A percentile compares a stretch with the other conserved stretches of the same genome.
Conservation (phyloP, 441 rosid genomes). For the Eruca vesicaria region DNA sequence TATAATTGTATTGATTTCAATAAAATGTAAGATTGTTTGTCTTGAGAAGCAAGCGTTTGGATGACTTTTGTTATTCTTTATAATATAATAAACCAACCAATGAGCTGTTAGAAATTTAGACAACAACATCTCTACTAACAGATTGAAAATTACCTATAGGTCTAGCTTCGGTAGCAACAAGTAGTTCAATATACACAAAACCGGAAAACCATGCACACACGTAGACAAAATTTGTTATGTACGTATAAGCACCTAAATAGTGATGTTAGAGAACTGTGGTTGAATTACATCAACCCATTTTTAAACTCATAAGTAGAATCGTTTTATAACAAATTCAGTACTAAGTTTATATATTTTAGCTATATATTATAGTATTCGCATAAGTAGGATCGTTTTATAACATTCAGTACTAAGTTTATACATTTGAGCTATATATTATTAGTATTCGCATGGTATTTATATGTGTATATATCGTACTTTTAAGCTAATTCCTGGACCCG, state of each 20-base stretch:
- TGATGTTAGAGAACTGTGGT: background rate
- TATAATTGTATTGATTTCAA: background rate
- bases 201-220: slow-evolving; percentile 16
- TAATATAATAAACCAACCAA: background rate
- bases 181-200: background rate
- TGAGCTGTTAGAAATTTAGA: slow-evolving; percentile 16
- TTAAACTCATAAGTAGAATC: background rate
- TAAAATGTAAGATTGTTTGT: slow-evolving; percentile 19
- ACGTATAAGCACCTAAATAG: background rate
- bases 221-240: background rate
- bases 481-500: background rate
- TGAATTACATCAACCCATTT: background rate
- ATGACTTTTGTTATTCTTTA: slow-evolving; percentile 22
- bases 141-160: slow-evolving; percentile 22
- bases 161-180: slow-evolving; percentile 5
- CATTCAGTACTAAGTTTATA: background rate
- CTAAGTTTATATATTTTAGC: background rate
- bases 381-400: no score
- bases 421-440: background rate
- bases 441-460: background rate
- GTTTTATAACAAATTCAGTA: background rate
- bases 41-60: slow-evolving; percentile 22
- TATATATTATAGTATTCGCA: background rate
- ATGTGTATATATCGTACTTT: background rate
- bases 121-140: slow-evolving; percentile 34